phyloP scores from a whole-genome alignment of 2,329 filamentous ascomycete genomes.

The Claviceps purpurea region DNA sequence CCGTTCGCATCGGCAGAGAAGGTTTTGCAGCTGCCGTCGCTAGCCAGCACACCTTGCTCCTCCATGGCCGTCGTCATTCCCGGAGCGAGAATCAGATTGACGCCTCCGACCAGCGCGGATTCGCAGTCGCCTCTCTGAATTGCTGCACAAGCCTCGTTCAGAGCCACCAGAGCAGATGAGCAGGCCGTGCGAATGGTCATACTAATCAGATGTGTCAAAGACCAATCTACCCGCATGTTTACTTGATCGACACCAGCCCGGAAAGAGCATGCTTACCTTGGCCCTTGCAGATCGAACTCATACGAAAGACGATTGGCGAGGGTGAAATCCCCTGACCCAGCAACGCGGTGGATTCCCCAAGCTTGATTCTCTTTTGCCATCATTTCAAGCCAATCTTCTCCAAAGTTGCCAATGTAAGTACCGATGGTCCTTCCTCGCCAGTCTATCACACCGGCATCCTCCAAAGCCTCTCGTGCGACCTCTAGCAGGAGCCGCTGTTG shows the following conservation, averaged over 20 bases:
- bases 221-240: not conserved
- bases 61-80: conserved; percentile 14
- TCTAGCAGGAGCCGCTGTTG: conserved; percentile 16
- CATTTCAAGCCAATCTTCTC: conserved; percentile 15
- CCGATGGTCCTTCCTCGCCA: conserved; percentile 15
- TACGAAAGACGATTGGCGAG: conserved; percentile 20
- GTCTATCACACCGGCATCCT: conserved; percentile 13
- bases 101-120: conserved; percentile 17
- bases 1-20: conserved; percentile 34
- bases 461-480: conserved; percentile 16
- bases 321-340: conserved; percentile 13
- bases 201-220: conserved; percentile 5
- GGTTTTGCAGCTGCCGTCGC: conserved; percentile 17
- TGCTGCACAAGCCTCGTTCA: conserved; percentile 23
- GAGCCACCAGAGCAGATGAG: conserved; percentile 21
- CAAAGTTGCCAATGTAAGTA: conserved; percentile 17
- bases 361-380: conserved; percentile 10
- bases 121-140: conserved; percentile 13
- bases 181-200: conserved; percentile 24
- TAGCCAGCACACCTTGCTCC: conserved; percentile 23
- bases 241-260: not conserved
- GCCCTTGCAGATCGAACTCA: conserved; percentile 20
- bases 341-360: conserved; percentile 10
- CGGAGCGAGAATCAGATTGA: conserved; percentile 18
- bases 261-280: conserved; percentile 11